These are phyloP conservation scores for Diddensiella santjacobensis DNA, from an alignment of 805 yeast species.

Conservation along the genomic window DNA sequence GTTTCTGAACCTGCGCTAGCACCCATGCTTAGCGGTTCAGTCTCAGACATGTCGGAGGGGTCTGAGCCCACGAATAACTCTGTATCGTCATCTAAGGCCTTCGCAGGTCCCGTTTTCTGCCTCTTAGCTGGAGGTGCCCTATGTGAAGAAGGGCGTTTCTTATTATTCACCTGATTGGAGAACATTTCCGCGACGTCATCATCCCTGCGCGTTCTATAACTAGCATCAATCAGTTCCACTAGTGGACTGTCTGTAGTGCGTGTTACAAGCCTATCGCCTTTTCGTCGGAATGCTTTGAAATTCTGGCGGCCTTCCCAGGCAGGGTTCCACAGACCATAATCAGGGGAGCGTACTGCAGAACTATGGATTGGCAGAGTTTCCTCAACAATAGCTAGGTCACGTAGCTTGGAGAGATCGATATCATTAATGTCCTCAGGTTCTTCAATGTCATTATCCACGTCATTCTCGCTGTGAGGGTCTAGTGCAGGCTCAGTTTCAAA, in stretches of 20 bases:
- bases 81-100: too few relatives aligned
- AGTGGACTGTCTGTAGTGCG: background rate
- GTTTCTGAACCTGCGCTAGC: background rate
- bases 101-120: too few relatives aligned
- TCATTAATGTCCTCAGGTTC: background rate
- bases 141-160: background rate
- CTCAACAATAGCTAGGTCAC: conserved; percentile 19
- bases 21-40: background rate
- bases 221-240: background rate
- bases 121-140: too few relatives aligned
- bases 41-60: too few relatives aligned
- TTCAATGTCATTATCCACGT: background rate
- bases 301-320: conserved; percentile 19
- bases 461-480: conserved; percentile 4
- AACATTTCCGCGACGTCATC: conserved; percentile 6
- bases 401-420: conserved; percentile 10
- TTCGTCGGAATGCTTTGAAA: conserved; percentile 19
- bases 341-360: background rate
- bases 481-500: conserved; percentile 6
- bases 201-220: background rate
- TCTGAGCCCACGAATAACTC: too few relatives aligned
- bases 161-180: background rate
- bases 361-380: conserved; percentile 10
- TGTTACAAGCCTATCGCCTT: background rate
- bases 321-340: background rate